Evolutionary conservation across 208 protist genomes (phyloP), one percentile per base, ranked within the genome.

Genomic region (Leishmania major): DNA sequence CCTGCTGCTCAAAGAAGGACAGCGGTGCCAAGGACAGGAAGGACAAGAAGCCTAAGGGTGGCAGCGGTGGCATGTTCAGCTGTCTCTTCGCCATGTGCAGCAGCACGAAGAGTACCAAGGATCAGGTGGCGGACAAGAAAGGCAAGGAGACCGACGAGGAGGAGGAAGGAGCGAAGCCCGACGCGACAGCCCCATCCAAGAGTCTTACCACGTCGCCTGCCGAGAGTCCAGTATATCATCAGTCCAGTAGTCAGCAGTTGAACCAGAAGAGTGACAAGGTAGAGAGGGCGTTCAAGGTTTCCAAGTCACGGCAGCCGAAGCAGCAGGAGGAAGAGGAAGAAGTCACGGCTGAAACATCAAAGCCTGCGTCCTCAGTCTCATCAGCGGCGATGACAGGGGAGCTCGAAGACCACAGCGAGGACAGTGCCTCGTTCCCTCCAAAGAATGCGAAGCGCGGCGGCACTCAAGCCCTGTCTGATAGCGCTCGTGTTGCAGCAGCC

Each of bases 241-340:
- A 82, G 66, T 5, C 64, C 66, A 74, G 45, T 67, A 66, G 53
- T 69, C 78, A 75, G 75, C 49, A 85, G 62, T 31, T 77, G 84
- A 74, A 77, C 45, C 47, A 75, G 55, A 64, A 86, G 7, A 70
- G 6, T 10, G 43, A 31, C 43, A 77, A 79, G 25, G 81, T 11
- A 11, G 10, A 28, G 31, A 69, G 67, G 7, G 80, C 76, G 78
- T 75, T 6, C 43, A 87, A 74, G 45, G 75, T 22, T 37, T 51
- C 25, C 31, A 60, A 31, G 37, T 43, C 57, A 45, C 25, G 2
- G 53, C 28, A 64, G 51, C 19, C 35, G 15, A 66, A 51, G 53
- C 35, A n/a, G 11, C 31, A 62, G 35, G 19, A 40, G 31, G 49
- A 64, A 60, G 31, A 77, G 35, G 35, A 40, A 13, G 49, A 17